Percentiles rank a stretch among this genome's conserved stretches.
Evolutionary conservation across 2,329 filamentous ascomycete species (phyloP).

Genomic region (Cordyceps farinosa): DNA sequence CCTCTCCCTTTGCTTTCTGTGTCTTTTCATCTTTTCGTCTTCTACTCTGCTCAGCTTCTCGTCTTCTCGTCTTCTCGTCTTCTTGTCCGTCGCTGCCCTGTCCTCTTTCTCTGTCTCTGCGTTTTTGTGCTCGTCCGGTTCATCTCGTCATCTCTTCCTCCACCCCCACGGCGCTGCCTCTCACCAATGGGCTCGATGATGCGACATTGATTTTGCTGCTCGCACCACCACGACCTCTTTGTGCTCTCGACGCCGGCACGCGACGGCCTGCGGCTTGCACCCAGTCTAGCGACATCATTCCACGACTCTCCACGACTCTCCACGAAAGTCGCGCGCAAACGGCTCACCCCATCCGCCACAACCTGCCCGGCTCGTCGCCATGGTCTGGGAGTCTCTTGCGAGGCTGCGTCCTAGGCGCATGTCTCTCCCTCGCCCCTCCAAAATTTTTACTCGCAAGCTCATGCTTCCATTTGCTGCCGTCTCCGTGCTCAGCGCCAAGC

Average conservation of each 20-base stretch:
- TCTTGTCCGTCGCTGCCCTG: not conserved
- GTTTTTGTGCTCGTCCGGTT: not conserved
- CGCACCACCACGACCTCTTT: not conserved
- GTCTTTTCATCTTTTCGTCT: not conserved
- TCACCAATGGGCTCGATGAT: slow-evolving; percentile 12
- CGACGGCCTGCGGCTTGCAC: not conserved
- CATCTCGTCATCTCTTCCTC: not conserved
- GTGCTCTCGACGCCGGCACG: not conserved
- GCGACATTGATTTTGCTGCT: slow-evolving; percentile 5
- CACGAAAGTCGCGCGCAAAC: not conserved
- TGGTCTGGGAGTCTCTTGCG: slow-evolving; percentile 7
- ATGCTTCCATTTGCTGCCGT: slow-evolving; percentile 16
- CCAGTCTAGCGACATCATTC: not conserved
- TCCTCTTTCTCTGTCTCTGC: not conserved
- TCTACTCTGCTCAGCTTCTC: not conserved
- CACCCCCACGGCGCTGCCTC: not conserved
- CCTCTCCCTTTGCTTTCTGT: not conserved
- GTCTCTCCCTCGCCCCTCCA: slow-evolving; percentile 13
- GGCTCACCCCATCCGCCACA: too few species aligned
- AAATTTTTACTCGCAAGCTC: slow-evolving; percentile 15
- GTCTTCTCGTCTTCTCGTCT: not conserved
- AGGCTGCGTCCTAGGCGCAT: slow-evolving; percentile 5
- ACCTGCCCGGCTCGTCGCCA: not conserved
- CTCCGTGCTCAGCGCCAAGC: slow-evolving; percentile 16
- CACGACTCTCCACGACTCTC: not conserved